Percentiles rank a stretch among this genome's conserved stretches.
phyloP scores from a whole-genome alignment of 352 stramenopile genomes.

The Phytophthora fragariaefolia region DNA sequence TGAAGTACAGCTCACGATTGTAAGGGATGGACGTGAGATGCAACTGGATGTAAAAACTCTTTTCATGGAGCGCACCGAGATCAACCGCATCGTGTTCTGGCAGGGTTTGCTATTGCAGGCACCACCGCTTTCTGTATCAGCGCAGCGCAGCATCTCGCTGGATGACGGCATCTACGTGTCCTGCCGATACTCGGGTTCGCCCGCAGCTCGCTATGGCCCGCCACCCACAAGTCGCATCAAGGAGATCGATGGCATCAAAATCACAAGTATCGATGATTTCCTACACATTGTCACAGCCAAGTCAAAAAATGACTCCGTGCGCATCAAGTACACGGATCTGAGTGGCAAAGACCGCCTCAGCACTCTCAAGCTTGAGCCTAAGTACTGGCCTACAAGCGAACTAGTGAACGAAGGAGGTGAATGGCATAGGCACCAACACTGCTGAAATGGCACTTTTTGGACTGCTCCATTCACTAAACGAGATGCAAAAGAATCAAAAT shows the following conservation, averaged over 20 bases:
- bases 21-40: conserved; percentile 81
- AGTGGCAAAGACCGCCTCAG: conserved; percentile 87
- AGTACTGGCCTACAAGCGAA: conserved; percentile 92
- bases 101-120: conserved; percentile 90
- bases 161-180: conserved; percentile 90
- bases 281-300: conserved; percentile 68
- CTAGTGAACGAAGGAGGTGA: conserved; percentile 80
- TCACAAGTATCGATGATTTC: conserved; percentile 91
- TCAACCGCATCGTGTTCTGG: conserved; percentile 93
- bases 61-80: conserved; percentile 85
- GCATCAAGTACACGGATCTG: conserved; percentile 92
- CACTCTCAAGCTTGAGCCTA: conserved; percentile 90
- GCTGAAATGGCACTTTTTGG: too few species aligned
- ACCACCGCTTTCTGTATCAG: conserved; percentile 86
- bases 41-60: conserved; percentile 79
- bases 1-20: conserved; percentile 82
- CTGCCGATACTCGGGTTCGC: conserved; percentile 88
- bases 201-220: conserved; percentile 88
- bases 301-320: conserved; percentile 76
- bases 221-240: conserved; percentile 91
- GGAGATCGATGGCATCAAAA: conserved; percentile 90
- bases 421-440: conserved; percentile 71
- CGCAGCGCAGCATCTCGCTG: conserved; percentile 80
- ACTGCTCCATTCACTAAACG: too few species aligned
- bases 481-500: conserved; percentile 1